Evolutionary conservation across 1,284 basidiomycete species (phyloP).

Genomic region (Hemileia vastatrix): DNA sequence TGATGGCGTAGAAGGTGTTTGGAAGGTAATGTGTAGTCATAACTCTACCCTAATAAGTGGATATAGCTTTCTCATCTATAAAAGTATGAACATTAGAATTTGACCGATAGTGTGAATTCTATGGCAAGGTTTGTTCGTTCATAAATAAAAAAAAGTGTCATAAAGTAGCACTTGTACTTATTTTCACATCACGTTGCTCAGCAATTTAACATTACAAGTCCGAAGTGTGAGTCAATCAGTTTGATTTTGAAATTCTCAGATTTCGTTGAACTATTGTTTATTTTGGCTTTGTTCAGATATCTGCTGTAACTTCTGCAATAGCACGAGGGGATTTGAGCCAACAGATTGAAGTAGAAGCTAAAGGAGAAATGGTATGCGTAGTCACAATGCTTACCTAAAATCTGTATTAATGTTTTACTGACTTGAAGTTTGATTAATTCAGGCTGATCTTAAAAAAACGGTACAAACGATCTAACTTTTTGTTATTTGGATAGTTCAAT

Average conservation of each 20-base stretch:
- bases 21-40: conserved; percentile 28
- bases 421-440: not conserved
- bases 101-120: conserved; percentile 45
- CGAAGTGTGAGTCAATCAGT: conserved; percentile 32
- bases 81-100: conserved; percentile 23
- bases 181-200: conserved; percentile 43
- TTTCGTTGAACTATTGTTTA: not conserved
- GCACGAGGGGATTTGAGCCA: conserved; percentile 44
- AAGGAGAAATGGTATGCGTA: conserved; percentile 41
- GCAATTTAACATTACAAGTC: conserved; percentile 45
- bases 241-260: not conserved
- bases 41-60: not conserved
- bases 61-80: not conserved
- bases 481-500: not conserved
- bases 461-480: not conserved
- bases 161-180: conserved; percentile 43
- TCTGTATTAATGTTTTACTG: not conserved
- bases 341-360: conserved; percentile 45
- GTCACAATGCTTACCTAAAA: too few relatives aligned
- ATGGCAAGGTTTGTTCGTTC: conserved; percentile 41
- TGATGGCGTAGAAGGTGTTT: conserved; percentile 44
- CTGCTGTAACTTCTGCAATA: conserved; percentile 44
- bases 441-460: conserved; percentile 23
- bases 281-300: conserved; percentile 20
- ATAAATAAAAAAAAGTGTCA: conserved; percentile 42